Base-by-base conservation (phyloP, 2,329 filamentous ascomycete species). In the Amesomyces nigricolor region DNA sequence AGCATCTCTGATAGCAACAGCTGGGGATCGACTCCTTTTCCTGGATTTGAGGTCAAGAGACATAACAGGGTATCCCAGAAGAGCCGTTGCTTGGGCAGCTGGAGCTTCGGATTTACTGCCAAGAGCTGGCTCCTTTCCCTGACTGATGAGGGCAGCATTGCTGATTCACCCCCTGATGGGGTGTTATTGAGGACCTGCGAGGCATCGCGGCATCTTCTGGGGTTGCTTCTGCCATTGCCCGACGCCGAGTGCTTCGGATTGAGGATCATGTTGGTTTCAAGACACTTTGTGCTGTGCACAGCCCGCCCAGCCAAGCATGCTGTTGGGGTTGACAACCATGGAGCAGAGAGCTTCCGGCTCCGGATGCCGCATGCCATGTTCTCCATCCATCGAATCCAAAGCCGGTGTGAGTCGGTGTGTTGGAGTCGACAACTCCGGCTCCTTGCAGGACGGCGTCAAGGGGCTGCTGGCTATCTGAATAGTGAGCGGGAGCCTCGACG, bases 201-300 rank as follows among this genome's bases (percentile, higher is more conserved):
- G 43, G 26, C 2, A 22, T 17, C 44, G 13, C 11, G 13, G 26
- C 50, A 42, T 30, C 38, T 8, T 8, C 30, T 22, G 45, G 22
- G 40, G 6, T 37, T 30, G 17, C 45, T 51, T 53, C 47, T 32
- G 46, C 46, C 19, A 17, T 48, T 4, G 30, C 49, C 50, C 39
- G 51, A 59, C 51, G 57, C 47, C 35, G 4, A 38, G 11, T 55
- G 58, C 54, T 5, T 55, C 56, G 53, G 45, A 43, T 55, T 46
- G 40, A 53, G 19, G 35, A 58, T 48, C 38, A 26, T 51, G 48
- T 45, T 58, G 57, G 52, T 59, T 58, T 59, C 51, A 53, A 54
- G 58, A 56, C 47, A n/a, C 42, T 29, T 39, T 38, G 32, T 22
- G 51, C 53, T 53, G 48, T 40, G 26, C 44, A 40, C 22, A 54